Base-by-base conservation (phyloP, 2,329 filamentous ascomycete genomes). In the Camillea tinctor region DNA sequence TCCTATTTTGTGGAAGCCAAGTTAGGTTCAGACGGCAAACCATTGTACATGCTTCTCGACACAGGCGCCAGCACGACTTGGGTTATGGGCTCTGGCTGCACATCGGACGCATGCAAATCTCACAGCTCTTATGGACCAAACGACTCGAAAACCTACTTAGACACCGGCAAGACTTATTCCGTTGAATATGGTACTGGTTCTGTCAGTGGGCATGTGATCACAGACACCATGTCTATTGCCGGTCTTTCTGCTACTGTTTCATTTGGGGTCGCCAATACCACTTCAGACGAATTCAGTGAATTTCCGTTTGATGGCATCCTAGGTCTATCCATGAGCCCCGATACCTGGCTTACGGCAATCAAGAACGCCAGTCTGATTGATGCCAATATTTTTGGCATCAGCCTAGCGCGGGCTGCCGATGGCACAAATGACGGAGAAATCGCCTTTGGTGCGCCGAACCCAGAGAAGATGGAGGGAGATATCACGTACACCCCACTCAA, bases 281-380 rank as follows among this genome's bases (percentile, higher is more conserved):
- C 90, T 1, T 92, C 91, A 1, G 76, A 85, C 55, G 88, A 95
- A 64, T 96, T 97, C 73, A 76, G 79, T 24, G 83, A 84, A 56
- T 96, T 94, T 68, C 89, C 91, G 1, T 93, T 96, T 74, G 93
- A 97, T 72, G 93, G 93, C 22, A 96, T 97, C 54, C 78, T 97
- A 2, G 93, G 92, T 3, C 77, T 96, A 22, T 89, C 90, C 17
- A 87, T 88, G 67, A 83, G 82, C 62, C 82, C 83, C 4, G 84
- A 89, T 20, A 91, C 87, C 51, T 88, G 95, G 67, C 80, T 95
- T 72, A 80, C 88, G 48, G 77, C 82, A 1, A 75, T 96, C 51
- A 78, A 80, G 17, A 69, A 81, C 1, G 79, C 83, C n/a, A 80
- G 83, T 21, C 69, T 84, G 20, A 77, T 95, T 50, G 67, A 76